Conservation (phyloP, 352 stramenopile species). For the Peronosclerospora sorghi region DNA sequence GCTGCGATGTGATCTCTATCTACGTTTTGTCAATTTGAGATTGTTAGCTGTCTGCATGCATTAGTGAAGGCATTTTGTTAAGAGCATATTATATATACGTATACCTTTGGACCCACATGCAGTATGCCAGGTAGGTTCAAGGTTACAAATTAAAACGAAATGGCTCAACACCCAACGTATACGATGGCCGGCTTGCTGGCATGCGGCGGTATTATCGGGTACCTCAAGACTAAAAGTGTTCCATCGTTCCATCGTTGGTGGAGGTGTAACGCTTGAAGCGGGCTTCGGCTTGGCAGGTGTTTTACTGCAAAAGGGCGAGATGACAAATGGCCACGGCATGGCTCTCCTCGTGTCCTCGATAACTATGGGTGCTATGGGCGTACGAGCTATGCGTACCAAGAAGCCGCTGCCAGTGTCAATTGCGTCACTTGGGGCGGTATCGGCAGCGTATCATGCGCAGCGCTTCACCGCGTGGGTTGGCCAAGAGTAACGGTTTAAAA, state of each 20-base stretch:
- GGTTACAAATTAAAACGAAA: no score
- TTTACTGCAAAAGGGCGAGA: slow-evolving; percentile 69
- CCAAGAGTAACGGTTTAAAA: slow-evolving; percentile 44
- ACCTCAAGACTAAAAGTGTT: slow-evolving; percentile 69
- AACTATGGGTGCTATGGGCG: slow-evolving; percentile 79
- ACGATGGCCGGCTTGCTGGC: slow-evolving; percentile 66
- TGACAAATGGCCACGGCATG: slow-evolving; percentile 73
- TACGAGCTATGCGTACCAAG: slow-evolving; percentile 61
- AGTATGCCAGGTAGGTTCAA: no score
- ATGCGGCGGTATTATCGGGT: slow-evolving; percentile 65
- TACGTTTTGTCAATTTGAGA: no score
- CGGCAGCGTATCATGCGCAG: slow-evolving; percentile 72
- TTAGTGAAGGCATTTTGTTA: no score
- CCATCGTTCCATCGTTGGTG: slow-evolving; percentile 73
- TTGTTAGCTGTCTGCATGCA: no score
- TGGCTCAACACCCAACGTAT: slow-evolving; percentile 78
- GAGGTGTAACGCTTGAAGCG: slow-evolving; percentile 65
- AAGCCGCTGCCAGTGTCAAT: slow-evolving; percentile 69
- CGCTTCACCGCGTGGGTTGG: slow-evolving; percentile 76
- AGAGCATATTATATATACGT: no score
- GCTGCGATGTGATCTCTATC: no score
- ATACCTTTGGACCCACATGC: no score
- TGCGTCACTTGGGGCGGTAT: slow-evolving; percentile 63
- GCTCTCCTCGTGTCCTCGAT: slow-evolving; percentile 73
- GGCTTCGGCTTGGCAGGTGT: slow-evolving; percentile 71